phyloP scores from a whole-genome alignment of 345 rosid genomes.

The Rhizophora apiculata region DNA sequence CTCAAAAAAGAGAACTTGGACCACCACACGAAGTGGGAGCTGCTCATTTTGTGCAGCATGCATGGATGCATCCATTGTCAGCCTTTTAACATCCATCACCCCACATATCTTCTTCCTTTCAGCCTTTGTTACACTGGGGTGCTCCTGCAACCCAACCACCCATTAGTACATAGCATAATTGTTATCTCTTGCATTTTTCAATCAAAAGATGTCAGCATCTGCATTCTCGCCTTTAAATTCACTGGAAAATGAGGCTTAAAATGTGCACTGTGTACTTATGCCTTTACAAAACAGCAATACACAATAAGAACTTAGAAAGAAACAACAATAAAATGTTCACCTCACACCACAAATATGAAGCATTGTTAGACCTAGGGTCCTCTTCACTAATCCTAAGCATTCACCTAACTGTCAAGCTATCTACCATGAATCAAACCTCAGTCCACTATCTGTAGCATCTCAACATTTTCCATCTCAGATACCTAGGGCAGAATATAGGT shows the following conservation, averaged over 20 bases:
- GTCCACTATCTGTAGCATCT: neutral
- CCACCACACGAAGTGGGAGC: slow-evolving; percentile 80
- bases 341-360: no score
- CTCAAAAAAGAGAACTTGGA: slow-evolving; percentile 88
- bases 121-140: slow-evolving; percentile 54
- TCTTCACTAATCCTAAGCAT: neutral
- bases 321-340: no score
- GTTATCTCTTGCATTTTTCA: neutral
- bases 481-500: neutral
- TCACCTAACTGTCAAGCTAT: neutral
- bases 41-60: slow-evolving; percentile 91
- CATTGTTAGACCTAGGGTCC: neutral
- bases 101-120: slow-evolving; percentile 75
- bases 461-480: neutral
- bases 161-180: neutral
- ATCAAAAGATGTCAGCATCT: neutral
- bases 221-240: no score
- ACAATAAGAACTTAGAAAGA: no score
- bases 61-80: slow-evolving; percentile 63
- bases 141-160: slow-evolving; percentile 56
- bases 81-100: slow-evolving; percentile 76
- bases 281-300: neutral
- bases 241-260: no score
- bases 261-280: no score
- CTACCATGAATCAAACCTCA: neutral